phyloP scores from a whole-genome alignment of 164 flowering plant species.

The Santalum album region DNA sequence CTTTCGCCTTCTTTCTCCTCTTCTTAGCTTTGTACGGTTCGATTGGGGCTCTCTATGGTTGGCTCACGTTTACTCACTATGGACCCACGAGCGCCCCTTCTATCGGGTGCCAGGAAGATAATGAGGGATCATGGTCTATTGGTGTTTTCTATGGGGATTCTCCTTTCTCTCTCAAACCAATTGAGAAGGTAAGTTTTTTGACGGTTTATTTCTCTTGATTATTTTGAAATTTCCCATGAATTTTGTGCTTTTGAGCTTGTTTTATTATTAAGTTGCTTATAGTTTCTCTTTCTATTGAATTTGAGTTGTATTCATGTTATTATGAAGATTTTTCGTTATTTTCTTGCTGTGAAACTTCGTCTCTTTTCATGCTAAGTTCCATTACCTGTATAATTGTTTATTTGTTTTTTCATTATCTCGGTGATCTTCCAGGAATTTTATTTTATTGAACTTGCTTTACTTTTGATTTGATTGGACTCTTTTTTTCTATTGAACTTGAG shows the following conservation, averaged over 20 bases:
- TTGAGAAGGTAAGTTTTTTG: conserved; percentile 51
- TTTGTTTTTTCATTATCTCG: too few relatives aligned
- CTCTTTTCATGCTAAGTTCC: too few relatives aligned
- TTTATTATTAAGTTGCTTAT: too few relatives aligned
- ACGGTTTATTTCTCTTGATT: background rate
- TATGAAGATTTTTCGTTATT: too few relatives aligned
- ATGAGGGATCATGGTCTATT: conserved; percentile 90
- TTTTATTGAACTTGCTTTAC: background rate
- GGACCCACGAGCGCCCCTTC: conserved; percentile 13
- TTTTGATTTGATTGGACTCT: too few relatives aligned
- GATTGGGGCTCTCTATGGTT: conserved; percentile 32
- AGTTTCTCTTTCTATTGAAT: background rate
- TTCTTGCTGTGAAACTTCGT: too few relatives aligned
- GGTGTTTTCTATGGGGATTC: conserved; percentile 83
- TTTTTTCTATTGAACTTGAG: too few relatives aligned
- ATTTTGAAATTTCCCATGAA: background rate
- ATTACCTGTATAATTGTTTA: too few relatives aligned
- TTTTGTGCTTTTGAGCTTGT: too few relatives aligned
- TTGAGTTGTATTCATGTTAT: background rate
- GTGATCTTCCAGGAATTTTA: background rate
- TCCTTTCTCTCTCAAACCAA: conserved; percentile 71
- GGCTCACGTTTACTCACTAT: conserved; percentile 32
- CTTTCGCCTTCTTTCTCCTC: conserved; percentile 28
- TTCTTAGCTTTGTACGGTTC: conserved; percentile 30
- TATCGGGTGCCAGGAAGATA: conserved; percentile 61